Base-by-base conservation (phyloP, 768 basidiomycete species). In the Trametes cubensis region DNA sequence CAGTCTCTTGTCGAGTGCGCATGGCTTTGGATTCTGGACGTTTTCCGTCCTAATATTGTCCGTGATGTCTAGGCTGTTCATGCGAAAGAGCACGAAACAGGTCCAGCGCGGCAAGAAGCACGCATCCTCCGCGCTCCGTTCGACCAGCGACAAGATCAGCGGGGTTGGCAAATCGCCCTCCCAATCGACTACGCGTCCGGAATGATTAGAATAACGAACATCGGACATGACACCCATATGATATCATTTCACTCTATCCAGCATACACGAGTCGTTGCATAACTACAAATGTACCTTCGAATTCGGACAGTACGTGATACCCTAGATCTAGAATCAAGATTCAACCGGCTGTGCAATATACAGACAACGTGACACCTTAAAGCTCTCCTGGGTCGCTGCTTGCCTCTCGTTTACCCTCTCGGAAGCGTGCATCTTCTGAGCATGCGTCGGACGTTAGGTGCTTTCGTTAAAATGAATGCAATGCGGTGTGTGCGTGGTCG, bases 1-100 rank as follows among this genome's bases (percentile, higher is more conserved):
- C 80, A 83, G 67, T 75, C 75, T 6, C 67, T 86, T 23, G 65
- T 85, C 55, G 76, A 78, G 83, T 83, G 30, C 40, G 58, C 46
- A 62, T 65, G 79, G 67, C 0, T 21, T 54, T 13, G 41, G 13
- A 1, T 28, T 39, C 13, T 41, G 0, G 20, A 49, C 20, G 6
- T 28, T n/a, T 40, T 26, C 5, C 11, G 13, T 20, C 47, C 39
- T 45, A 30, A 51, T 45, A 20, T 28, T 38, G 38, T 18, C 15
- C 15, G 23, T 53, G 18, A 42, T 39, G n/a, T 21, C 20, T 40
- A 84, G 83, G 52, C 79, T 80, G 67, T 80, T 82, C 65, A 80
- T 79, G 67, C 76, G 77, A 56, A 79, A 82, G 69, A 81, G 77
- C 56, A 63, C 75, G 10, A 70, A 70, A 62, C 61, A 65, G 52